These are phyloP conservation scores for Panicum miliaceum DNA, from an alignment of 176 grass and related monocot species.

Conservation along the genomic window DNA sequence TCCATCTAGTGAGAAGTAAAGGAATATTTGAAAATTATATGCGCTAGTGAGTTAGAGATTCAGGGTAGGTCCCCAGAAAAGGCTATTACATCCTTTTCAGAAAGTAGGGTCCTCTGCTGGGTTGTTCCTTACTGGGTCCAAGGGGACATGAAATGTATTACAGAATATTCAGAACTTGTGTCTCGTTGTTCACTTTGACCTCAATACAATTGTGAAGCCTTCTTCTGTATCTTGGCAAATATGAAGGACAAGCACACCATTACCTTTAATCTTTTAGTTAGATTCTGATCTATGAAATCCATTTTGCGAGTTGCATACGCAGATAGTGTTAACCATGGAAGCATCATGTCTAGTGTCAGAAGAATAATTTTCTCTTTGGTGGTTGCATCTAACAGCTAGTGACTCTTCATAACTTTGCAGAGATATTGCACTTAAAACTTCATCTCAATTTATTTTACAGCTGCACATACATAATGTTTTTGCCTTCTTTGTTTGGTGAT, in stretches of 20 bases:
- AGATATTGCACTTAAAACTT: slow-evolving; percentile 1
- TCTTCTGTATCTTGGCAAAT: not conserved
- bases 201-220: not conserved
- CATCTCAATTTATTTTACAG: not conserved
- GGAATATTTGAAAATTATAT: not conserved
- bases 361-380: not conserved
- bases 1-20: not conserved
- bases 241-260: not conserved
- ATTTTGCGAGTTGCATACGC: not conserved
- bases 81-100: not conserved
- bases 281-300: not conserved
- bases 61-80: not conserved
- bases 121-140: not conserved
- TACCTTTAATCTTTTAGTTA: not conserved
- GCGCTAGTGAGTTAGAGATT: not conserved
- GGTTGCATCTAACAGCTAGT: not conserved
- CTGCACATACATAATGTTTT: not conserved
- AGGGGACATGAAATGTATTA: not conserved
- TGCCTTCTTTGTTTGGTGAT: not conserved
- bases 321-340: not conserved
- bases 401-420: not conserved
- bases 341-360: not conserved
- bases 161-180: not conserved
- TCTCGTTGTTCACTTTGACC: not conserved
- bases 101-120: not conserved